phyloP scores from a whole-genome alignment of 345 rosid genomes.

The Eutrema japonicum region DNA sequence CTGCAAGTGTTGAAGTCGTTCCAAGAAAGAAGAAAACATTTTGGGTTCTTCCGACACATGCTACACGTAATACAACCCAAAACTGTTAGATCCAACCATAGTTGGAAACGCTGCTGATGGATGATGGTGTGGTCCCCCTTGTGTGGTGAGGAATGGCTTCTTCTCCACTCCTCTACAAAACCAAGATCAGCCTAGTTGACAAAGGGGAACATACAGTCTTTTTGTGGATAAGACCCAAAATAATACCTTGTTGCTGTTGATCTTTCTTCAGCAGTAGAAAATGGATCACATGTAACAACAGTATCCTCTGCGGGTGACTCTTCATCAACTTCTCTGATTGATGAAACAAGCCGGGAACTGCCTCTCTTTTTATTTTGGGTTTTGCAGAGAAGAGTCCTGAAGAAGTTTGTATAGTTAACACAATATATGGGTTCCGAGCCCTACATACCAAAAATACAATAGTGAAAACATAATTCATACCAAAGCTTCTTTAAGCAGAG shows the following conservation, averaged over 20 bases:
- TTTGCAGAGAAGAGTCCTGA: slow-evolving; percentile 69
- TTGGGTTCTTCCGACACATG: slow-evolving; percentile 54
- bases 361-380: slow-evolving; percentile 54
- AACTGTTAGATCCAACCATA: slow-evolving; percentile 23
- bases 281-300: slow-evolving; percentile 51
- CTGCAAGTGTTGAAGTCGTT: slow-evolving; percentile 77
- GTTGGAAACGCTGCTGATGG: slow-evolving; percentile 43
- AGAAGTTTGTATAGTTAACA: slow-evolving; percentile 63
- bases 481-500: slow-evolving; percentile 22
- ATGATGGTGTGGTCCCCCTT: slow-evolving; percentile 67
- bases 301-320: slow-evolving; percentile 52
- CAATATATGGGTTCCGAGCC: slow-evolving; percentile 65
- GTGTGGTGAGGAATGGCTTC: slow-evolving; percentile 60
- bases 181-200: slow-evolving; percentile 22
- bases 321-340: slow-evolving; percentile 49
- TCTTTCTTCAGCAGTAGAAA: slow-evolving; percentile 66
- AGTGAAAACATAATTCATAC: slow-evolving; percentile 7
- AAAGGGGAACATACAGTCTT: neutral
- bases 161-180: slow-evolving; percentile 57
- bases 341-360: slow-evolving; percentile 72
- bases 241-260: slow-evolving; percentile 57
- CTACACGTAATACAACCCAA: slow-evolving; percentile 11
- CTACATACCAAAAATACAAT: slow-evolving; percentile 41
- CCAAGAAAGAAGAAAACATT: slow-evolving; percentile 69
- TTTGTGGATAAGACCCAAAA: slow-evolving; percentile 15